Percentiles rank a stretch among this genome's conserved stretches.
These are phyloP conservation scores for Rhinocladiella similis DNA, from an alignment of 2,329 filamentous ascomycete genomes.

Conservation along the genomic window DNA sequence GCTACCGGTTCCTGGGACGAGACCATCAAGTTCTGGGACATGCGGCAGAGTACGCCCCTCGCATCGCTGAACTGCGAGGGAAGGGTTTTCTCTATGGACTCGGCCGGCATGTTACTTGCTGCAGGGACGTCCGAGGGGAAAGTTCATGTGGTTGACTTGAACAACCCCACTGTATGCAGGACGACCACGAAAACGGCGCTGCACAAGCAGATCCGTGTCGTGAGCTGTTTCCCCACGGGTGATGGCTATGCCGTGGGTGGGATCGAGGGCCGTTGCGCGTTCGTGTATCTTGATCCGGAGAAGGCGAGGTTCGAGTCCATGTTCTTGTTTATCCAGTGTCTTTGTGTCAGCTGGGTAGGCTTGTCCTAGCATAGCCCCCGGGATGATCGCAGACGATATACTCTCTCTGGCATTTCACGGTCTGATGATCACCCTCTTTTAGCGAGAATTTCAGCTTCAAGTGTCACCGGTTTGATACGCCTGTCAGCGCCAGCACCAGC, in stretches of 20 bases:
- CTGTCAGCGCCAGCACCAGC: conserved; percentile 54
- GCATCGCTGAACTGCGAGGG: conserved; percentile 51
- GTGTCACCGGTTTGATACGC: conserved; percentile 87
- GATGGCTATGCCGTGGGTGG: conserved; percentile 92
- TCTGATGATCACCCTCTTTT: too few species aligned
- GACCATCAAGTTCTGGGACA: conserved; percentile 59
- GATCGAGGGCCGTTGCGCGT: conserved; percentile 95
- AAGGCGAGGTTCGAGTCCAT: too few species aligned
- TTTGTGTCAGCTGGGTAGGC: too few species aligned
- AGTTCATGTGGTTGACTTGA: conserved; percentile 92
- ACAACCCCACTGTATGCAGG: conserved; percentile 86
- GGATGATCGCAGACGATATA: too few species aligned
- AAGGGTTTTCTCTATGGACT: conserved; percentile 81
- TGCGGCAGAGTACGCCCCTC: conserved; percentile 50
- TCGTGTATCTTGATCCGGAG: conserved; percentile 97
- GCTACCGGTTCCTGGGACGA: conserved; percentile 74
- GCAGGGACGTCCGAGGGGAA: conserved; percentile 92
- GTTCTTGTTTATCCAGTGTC: too few species aligned
- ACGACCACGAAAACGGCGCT: conserved; percentile 94
- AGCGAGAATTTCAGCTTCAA: conserved; percentile 99
- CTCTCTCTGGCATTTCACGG: too few species aligned
- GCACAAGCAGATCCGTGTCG: conserved; percentile 96
- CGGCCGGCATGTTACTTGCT: conserved; percentile 83
- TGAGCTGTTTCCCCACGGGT: conserved; percentile 91
- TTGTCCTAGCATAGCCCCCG: too few species aligned